These are phyloP conservation scores for Rhizopogon parksii DNA, from an alignment of 1,284 basidiomycete genomes.

Conservation along the genomic window DNA sequence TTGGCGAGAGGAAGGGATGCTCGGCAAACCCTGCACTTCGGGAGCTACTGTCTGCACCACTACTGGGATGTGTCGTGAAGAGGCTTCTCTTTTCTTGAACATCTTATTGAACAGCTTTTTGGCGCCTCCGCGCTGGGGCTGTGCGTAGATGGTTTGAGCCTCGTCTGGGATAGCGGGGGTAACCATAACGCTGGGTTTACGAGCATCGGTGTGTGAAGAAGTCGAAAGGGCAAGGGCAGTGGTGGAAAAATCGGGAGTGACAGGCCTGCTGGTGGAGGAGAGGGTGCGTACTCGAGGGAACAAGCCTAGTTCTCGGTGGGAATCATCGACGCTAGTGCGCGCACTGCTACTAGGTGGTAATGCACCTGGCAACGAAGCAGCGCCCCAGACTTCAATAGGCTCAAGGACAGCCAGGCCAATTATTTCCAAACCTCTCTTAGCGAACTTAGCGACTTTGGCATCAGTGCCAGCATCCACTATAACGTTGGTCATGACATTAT, in stretches of 20 bases:
- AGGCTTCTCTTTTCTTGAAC: conserved; percentile 55
- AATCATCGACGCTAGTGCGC: conserved; percentile 24
- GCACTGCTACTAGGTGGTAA: conserved; percentile 8
- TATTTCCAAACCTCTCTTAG: conserved; percentile 78
- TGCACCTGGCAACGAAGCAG: conserved; percentile 7
- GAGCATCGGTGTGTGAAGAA: background rate
- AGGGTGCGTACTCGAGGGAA: background rate
- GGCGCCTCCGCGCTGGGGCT: conserved; percentile 28
- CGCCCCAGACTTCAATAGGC: conserved; percentile 71
- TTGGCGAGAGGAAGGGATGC: conserved; percentile 13
- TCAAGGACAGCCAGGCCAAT: conserved; percentile 73
- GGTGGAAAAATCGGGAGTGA: conserved; percentile 9
- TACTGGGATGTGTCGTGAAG: conserved; percentile 11
- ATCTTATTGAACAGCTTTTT: conserved; percentile 71
- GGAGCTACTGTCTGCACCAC: conserved; percentile 8
- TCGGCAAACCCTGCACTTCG: conserved; percentile 4
- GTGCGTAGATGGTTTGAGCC: conserved; percentile 19
- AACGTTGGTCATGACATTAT: conserved; percentile 88
- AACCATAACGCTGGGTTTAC: conserved; percentile 17
- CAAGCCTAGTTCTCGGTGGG: conserved; percentile 18
- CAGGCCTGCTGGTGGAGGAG: conserved; percentile 8
- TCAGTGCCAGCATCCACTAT: conserved; percentile 93
- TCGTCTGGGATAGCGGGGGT: conserved; percentile 18
- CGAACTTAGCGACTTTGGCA: conserved; percentile 87
- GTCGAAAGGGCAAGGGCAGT: conserved; percentile 3